Conservation (phyloP, 2,329 filamentous ascomycete genomes). For the Chaetomiaceae sp. region DNA sequence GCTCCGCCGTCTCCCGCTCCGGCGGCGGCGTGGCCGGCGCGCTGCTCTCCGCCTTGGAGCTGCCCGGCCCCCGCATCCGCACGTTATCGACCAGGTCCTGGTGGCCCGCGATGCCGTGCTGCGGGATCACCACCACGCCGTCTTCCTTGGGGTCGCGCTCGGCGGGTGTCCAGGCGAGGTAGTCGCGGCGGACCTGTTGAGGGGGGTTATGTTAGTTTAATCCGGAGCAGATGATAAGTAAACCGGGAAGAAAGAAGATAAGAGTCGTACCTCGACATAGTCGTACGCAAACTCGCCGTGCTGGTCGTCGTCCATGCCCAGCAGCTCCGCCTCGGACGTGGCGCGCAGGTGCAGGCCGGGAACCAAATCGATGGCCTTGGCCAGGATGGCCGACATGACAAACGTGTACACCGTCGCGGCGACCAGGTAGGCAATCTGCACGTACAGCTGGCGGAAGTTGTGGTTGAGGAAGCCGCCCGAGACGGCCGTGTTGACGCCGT, state of each 20-base stretch:
- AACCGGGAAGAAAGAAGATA: background rate
- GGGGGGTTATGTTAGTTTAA: conserved; percentile 6
- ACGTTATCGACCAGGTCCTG: conserved; percentile 45
- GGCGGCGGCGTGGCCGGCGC: conserved; percentile 11
- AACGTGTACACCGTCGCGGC: conserved; percentile 64
- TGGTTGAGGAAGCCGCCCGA: conserved; percentile 69
- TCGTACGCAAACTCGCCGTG: conserved; percentile 87
- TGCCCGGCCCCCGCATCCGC: conserved; percentile 2
- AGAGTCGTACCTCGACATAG: conserved; percentile 69
- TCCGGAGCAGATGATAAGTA: background rate
- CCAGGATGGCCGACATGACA: conserved; percentile 65
- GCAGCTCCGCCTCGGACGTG: conserved; percentile 73
- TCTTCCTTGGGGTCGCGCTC: conserved; percentile 56
- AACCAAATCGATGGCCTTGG: conserved; percentile 66
- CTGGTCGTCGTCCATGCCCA: conserved; percentile 86
- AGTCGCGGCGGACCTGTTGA: conserved; percentile 61
- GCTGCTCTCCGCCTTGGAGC: conserved; percentile 7
- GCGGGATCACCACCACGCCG: conserved; percentile 55
- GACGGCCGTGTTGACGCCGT: conserved; percentile 65
- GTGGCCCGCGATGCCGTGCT: conserved; percentile 68
- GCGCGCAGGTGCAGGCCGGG: conserved; percentile 75
- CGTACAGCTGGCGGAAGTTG: conserved; percentile 68
- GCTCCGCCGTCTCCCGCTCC: background rate
- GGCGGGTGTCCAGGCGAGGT: conserved; percentile 79
- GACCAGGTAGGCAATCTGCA: conserved; percentile 71